These are phyloP conservation scores for Chlamydomonas sp. DNA, from an alignment of 139 green algal species.

Conservation along the genomic window DNA sequence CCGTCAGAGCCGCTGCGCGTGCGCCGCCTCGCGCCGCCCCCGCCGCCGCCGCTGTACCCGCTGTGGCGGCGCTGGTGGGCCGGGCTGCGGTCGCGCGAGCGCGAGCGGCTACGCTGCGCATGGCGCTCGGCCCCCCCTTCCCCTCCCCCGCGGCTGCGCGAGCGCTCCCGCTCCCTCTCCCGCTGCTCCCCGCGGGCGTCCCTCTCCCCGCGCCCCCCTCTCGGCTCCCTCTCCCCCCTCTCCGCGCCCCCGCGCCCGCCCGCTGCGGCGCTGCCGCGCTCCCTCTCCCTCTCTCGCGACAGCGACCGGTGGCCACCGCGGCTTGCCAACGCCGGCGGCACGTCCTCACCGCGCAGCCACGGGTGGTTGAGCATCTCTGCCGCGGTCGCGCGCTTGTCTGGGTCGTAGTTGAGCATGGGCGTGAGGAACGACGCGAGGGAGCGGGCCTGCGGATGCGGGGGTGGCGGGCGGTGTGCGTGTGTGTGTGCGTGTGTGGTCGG, in stretches of 20 bases:
- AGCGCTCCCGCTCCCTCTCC: too few species aligned
- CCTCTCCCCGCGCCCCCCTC: too few species aligned
- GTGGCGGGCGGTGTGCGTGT: background rate
- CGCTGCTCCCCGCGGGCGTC: background rate
- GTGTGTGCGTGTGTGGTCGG: too few species aligned
- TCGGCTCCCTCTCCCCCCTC: background rate
- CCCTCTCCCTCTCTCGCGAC: background rate
- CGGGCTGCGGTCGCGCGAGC: too few species aligned
- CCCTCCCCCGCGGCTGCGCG: too few species aligned
- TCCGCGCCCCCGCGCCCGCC: background rate
- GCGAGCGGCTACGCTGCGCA: too few species aligned
- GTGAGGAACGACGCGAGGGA: slow-evolving; percentile 77
- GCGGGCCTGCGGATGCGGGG: slow-evolving; percentile 46
- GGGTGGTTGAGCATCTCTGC: slow-evolving; percentile 71
- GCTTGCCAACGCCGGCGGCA: too few species aligned
- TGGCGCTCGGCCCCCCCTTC: too few species aligned
- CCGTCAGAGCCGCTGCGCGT: background rate
- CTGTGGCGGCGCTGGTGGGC: background rate
- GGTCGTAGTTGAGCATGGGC: slow-evolving; percentile 86
- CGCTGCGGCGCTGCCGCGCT: background rate
- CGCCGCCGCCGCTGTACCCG: background rate
- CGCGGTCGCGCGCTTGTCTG: slow-evolving; percentile 74
- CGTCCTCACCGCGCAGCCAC: slow-evolving; percentile 5
- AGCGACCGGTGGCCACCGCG: background rate
- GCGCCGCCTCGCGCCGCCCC: too few species aligned